These are phyloP conservation scores for Colletotrichum sp. DNA, from an alignment of 2,329 filamentous ascomycete genomes.

Conservation along the genomic window DNA sequence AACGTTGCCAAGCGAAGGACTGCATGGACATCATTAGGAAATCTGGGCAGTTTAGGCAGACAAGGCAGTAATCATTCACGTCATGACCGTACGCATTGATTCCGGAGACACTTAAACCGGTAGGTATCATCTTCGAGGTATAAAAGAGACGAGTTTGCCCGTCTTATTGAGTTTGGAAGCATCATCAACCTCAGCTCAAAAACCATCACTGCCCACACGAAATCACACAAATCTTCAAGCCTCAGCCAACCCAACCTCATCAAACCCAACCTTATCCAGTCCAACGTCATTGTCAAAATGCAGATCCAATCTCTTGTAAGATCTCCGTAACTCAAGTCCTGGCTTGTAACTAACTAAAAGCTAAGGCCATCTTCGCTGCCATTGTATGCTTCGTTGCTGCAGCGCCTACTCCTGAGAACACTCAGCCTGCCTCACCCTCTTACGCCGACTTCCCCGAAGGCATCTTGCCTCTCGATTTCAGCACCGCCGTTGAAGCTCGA, in stretches of 20 bases:
- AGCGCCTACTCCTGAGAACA: not conserved
- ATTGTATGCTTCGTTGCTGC: not conserved
- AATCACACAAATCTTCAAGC: not conserved
- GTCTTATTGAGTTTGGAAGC: not conserved
- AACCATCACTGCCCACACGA: not conserved
- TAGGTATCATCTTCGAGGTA: not conserved
- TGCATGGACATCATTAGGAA: not conserved
- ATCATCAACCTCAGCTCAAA: not conserved
- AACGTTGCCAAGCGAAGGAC: not conserved
- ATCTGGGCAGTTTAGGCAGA: not conserved
- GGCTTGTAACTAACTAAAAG: fast-evolving
- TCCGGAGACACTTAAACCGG: fast-evolving
- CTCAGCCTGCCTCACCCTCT: not conserved
- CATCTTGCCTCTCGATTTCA: not conserved
- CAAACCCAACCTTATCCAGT: not conserved
- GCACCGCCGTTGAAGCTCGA: not conserved
- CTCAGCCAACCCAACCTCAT: not conserved
- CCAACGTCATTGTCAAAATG: not conserved
- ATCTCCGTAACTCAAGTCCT: not conserved
- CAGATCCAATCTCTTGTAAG: not conserved
- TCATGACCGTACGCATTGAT: not conserved
- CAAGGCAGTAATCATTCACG: not conserved
- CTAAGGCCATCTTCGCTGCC: not conserved
- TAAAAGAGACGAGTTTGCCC: not conserved
- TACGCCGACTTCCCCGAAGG: not conserved